Evolutionary conservation across 1,284 basidiomycete genomes (phyloP).

Genomic region (Pascua sp.): DNA sequence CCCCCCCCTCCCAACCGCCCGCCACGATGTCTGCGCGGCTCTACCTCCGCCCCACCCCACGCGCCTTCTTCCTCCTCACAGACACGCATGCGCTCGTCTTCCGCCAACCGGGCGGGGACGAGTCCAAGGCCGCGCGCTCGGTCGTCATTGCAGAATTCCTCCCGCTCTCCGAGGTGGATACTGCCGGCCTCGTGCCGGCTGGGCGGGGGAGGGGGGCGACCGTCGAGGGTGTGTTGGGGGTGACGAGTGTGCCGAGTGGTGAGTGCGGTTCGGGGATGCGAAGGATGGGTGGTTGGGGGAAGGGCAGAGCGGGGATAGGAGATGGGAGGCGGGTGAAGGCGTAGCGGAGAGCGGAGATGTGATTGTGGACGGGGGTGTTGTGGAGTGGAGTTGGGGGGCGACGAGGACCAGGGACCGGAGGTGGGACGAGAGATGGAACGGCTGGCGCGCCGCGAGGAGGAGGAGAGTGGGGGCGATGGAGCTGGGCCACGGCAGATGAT

Average conservation of each 20-base stretch:
- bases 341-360: too few species aligned
- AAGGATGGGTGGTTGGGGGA: too few species aligned
- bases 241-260: conserved; percentile 52
- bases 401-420: too few species aligned
- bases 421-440: too few species aligned
- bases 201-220: conserved; percentile 57
- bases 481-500: too few species aligned
- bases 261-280: conserved; percentile 13
- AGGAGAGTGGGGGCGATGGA: too few species aligned
- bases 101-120: conserved; percentile 39
- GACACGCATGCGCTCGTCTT: conserved; percentile 45
- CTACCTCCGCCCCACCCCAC: conserved; percentile 44
- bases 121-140: conserved; percentile 33
- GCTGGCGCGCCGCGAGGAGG: too few species aligned
- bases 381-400: too few species aligned
- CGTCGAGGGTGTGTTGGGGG: conserved; percentile 76
- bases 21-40: conserved; percentile 41
- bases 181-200: conserved; percentile 58
- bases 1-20: background rate
- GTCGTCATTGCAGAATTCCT: conserved; percentile 73
- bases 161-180: conserved; percentile 65
- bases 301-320: too few species aligned
- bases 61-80: conserved; percentile 45
- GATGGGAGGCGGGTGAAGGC: too few species aligned
- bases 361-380: too few species aligned